Base-by-base conservation (phyloP, 768 basidiomycete genomes). In the Cyathus striatus region DNA sequence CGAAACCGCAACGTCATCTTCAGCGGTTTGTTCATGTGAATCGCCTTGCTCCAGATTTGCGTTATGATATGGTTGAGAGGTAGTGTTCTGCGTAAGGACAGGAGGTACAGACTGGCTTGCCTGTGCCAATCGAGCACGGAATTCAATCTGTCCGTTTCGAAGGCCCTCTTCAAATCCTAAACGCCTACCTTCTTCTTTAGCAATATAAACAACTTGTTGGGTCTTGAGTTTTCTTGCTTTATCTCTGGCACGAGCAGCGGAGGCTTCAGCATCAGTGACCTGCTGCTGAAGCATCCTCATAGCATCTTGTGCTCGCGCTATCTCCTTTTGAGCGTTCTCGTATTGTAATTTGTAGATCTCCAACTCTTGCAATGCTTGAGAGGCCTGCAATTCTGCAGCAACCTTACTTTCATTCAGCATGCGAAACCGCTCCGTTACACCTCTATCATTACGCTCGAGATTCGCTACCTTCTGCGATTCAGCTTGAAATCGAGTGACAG, bases 171-270 rank as follows among this genome's bases (percentile, higher is more conserved):
- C 61, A 62, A 75, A 59, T 51, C 82, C 60, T 58, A 59, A 51
- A 56, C 61, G 69, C 42, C 79, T 65, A 3, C 81, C 81, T 50
- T 83, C 79, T 42, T 82, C 79, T 42, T 74, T 66, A 1, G 82
- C 82, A 36, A 61, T 48, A 41, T 75, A 66, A 16, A 81, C 60
- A 33, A 80, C 49, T 12, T 70, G 64, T 45, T 78, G 71, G 50
- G 77, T 74, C 6, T 67, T 70, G 37, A 81, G 49, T 51, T 68
- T 66, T 41, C 79, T 62, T 23, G 78, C 77, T 41, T 63, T 69
- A 16, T 66, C 68, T 30, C 78, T 69, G 20, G 77, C 78, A 18
- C 69, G 67, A 14, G 68, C 67, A 1, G 78, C 79, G 17, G 70
- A 70, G 6, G 66, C 60, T 53, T 82, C 79, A 0, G 82, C 82